Evolutionary conservation across 2,329 filamentous ascomycete species (phyloP), one percentile per base, ranked within the genome.

Genomic region (Xylariaceae sp.): DNA sequence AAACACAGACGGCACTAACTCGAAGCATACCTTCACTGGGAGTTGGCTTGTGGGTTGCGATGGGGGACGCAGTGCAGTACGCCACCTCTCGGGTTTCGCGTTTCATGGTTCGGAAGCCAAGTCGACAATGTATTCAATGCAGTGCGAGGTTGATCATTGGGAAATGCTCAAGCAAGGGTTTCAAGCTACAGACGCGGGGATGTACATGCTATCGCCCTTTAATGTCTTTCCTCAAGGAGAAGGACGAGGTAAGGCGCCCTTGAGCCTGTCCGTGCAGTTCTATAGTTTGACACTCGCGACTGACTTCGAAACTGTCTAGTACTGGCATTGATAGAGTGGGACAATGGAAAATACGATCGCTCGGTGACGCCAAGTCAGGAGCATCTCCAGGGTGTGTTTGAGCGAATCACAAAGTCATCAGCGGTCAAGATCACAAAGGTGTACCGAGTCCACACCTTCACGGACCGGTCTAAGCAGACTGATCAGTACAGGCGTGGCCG

Each of bases 21-120:
- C 12, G 3, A 44, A 19, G 31, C 27, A 44, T 15, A 10, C 7
- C 0, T 66, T 68, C 22, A 47, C 49, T 11, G 60, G 52, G 5
- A 60, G 62, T 22, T 74, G 71, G 65, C 63, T 74, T 2, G 65
- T 73, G 1, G 72, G 71, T 11, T 74, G 71, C 46, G 72, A 75
- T 51, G 71, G 71, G 14, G 71, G 69, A 3, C 65, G 65, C 14
- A 74, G 71, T 51, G 50, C 57, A 4, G 59, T 73, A n/a, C 66
- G 72, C 47, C 63, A 65, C 42, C 57, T 63, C n/a, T 67, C 63
- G 0, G 66, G 65, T 2, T 68, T 74, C 51, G 56, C 62, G 1
- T 68, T 72, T 48, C 55, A 58, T 30, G 70, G 71, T 1, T 70
- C 67, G 27, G 64, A 65, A 15, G 53, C 71, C 10, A 62, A 63